phyloP scores from a whole-genome alignment of 192 early-diverging fungal species.

The Gonapodya prolifera region DNA sequence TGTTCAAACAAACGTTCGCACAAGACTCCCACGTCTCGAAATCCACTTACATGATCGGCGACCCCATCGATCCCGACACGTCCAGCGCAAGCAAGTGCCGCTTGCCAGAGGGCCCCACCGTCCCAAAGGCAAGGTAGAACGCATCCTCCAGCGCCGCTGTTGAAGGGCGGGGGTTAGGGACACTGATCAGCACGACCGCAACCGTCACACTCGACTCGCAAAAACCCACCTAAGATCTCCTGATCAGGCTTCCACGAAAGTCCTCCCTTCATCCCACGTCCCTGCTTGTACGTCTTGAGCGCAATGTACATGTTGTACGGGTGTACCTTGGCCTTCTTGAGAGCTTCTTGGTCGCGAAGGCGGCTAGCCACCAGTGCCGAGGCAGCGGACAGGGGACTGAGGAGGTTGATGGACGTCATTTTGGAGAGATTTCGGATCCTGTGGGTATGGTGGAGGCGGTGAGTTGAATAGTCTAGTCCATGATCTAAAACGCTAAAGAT shows the following conservation, averaged over 20 bases:
- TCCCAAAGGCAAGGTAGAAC: conserved; percentile 14
- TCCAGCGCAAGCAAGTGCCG: conserved; percentile 12
- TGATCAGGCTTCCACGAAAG: conserved; percentile 14
- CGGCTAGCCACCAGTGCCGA: not conserved
- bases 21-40: too few species aligned
- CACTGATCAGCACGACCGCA: too few species aligned
- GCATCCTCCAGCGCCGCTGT: conserved; percentile 9
- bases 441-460: too few species aligned
- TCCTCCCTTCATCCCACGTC: conserved; percentile 10
- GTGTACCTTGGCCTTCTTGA: conserved; percentile 17
- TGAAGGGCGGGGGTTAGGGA: too few species aligned
- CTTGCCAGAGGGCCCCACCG: conserved; percentile 12
- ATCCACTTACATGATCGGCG: not conserved
- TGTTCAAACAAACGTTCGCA: too few species aligned
- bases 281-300: conserved; percentile 10
- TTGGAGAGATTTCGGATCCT: conserved; percentile 16
- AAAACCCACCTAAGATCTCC: conserved; percentile 5
- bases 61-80: conserved; percentile 15
- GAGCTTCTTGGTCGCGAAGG: not conserved
- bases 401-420: conserved; percentile 9
- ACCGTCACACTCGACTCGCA: too few species aligned
- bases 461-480: too few species aligned
- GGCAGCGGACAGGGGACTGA: conserved; percentile 7
- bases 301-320: conserved; percentile 17
- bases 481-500: too few species aligned